Evolutionary conservation across 306 rosid species (phyloP).

Genomic region (Fagus crenata): DNA sequence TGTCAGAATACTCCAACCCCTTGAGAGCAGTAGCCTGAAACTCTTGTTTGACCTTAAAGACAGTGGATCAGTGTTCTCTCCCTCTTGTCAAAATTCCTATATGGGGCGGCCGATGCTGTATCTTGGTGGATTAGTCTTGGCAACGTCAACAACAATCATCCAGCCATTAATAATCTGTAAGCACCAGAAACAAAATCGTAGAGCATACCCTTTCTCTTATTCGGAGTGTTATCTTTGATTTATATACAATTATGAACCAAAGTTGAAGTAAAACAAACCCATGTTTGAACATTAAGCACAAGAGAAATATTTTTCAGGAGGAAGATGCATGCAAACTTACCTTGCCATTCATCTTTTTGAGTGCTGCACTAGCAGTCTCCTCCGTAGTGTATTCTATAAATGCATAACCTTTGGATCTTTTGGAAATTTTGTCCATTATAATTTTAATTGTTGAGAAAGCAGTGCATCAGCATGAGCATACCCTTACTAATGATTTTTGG

Average conservation of each 20-base stretch:
- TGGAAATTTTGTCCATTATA: constrained; percentile 87
- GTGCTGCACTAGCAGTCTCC: constrained; percentile 84
- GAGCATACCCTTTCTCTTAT: constrained; percentile 18
- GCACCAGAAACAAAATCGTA: constrained; percentile 13
- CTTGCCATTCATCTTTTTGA: constrained; percentile 94
- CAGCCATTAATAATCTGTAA: constrained; percentile 89
- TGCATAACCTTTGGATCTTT: constrained; percentile 94
- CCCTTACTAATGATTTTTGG: neutral
- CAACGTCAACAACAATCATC: constrained; percentile 95
- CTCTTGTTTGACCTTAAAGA: neutral
- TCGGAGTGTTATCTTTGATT: neutral
- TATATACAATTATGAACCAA: neutral
- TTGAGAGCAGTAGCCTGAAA: neutral
- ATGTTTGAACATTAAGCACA: no score
- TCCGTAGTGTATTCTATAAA: constrained; percentile 79
- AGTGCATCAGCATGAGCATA: constrained; percentile 25
- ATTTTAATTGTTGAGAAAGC: constrained; percentile 59
- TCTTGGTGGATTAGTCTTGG: constrained; percentile 60
- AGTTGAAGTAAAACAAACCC: no score
- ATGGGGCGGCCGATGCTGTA: constrained; percentile 36
- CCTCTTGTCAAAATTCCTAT: constrained; percentile 22
- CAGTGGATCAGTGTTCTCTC: constrained; percentile 10
- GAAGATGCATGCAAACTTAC: constrained; percentile 28
- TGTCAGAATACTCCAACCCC: neutral
- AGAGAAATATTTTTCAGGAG: neutral